Evolutionary conservation across 1,284 basidiomycete genomes (phyloP).

Genomic region (Baeospora myosura): DNA sequence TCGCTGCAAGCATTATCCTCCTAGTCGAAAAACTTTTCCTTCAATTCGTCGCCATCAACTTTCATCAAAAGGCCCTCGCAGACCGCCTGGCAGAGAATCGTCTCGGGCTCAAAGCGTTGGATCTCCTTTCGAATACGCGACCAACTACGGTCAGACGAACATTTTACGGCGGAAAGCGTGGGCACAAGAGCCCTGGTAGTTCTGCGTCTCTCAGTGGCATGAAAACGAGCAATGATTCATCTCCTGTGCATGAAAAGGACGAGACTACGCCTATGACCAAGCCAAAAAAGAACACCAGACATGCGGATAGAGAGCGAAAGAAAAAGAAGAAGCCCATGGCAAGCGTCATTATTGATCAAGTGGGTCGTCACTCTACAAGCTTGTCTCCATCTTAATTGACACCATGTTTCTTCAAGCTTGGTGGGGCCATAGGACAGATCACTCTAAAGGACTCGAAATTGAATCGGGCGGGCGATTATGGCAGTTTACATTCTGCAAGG

Average conservation of each 20-base stretch:
- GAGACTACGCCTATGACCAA: no score
- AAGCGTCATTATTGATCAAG: slow-evolving; percentile 63
- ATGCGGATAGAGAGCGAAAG: slow-evolving; percentile 27
- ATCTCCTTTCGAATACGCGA: slow-evolving; percentile 60
- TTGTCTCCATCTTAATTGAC: neutral
- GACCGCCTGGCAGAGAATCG: slow-evolving; percentile 66
- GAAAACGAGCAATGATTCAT: slow-evolving; percentile 14
- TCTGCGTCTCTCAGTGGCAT: slow-evolving; percentile 14
- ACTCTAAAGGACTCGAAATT: slow-evolving; percentile 62
- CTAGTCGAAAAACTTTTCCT: slow-evolving; percentile 67
- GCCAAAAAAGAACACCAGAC: slow-evolving; percentile 14
- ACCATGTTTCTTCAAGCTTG: slow-evolving; percentile 28
- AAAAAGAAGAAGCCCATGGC: slow-evolving; percentile 48
- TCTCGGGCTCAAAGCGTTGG: slow-evolving; percentile 60
- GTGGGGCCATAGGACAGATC: slow-evolving; percentile 63
- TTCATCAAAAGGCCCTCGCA: slow-evolving; percentile 66
- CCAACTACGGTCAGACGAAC: slow-evolving; percentile 24
- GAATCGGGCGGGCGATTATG: slow-evolving; percentile 46
- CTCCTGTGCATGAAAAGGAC: slow-evolving; percentile 14
- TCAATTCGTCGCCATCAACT: slow-evolving; percentile 71
- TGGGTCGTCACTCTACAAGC: slow-evolving; percentile 19
- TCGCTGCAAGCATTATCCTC: slow-evolving; percentile 54
- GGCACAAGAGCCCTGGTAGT: slow-evolving; percentile 15
- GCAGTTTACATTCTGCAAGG: slow-evolving; percentile 61
- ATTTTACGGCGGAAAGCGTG: slow-evolving; percentile 20